A percentile compares a stretch with the other conserved stretches of the same genome.
Evolutionary conservation across 805 yeast genomes (phyloP).

Genomic region (Candida odintsovae): DNA sequence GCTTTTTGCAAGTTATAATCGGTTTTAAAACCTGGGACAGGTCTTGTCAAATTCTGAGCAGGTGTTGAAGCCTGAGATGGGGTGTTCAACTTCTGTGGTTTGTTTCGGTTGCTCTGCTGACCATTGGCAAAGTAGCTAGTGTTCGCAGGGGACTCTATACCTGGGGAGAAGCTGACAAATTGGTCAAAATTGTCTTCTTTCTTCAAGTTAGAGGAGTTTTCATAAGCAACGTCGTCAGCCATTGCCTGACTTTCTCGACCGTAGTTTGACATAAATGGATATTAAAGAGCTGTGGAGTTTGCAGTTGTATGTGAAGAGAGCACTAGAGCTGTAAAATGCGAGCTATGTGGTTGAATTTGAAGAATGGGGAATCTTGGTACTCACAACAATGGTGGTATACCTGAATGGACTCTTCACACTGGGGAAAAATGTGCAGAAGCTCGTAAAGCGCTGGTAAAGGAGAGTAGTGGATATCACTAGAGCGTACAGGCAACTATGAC

Average conservation of each 20-base stretch:
- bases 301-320: neutral
- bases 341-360: neutral
- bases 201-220: conserved; percentile 3
- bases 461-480: neutral
- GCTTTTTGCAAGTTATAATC: conserved; percentile 14
- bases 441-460: neutral
- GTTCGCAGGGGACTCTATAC: neutral
- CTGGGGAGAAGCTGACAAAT: conserved; percentile 16
- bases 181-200: conserved; percentile 15
- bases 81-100: neutral
- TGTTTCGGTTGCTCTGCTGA: neutral
- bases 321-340: neutral
- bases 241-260: neutral
- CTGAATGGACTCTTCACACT: neutral
- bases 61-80: neutral
- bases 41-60: conserved; percentile 3
- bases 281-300: neutral
- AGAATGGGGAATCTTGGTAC: neutral
- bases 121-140: neutral
- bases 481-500: too few species aligned
- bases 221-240: neutral
- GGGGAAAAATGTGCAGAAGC: neutral
- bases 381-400: neutral
- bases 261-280: neutral
- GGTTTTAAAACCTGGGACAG: conserved; percentile 15